Evolutionary conservation across 129 eudicot species (phyloP).

Genomic region (Saposhnikovia divaricata): DNA sequence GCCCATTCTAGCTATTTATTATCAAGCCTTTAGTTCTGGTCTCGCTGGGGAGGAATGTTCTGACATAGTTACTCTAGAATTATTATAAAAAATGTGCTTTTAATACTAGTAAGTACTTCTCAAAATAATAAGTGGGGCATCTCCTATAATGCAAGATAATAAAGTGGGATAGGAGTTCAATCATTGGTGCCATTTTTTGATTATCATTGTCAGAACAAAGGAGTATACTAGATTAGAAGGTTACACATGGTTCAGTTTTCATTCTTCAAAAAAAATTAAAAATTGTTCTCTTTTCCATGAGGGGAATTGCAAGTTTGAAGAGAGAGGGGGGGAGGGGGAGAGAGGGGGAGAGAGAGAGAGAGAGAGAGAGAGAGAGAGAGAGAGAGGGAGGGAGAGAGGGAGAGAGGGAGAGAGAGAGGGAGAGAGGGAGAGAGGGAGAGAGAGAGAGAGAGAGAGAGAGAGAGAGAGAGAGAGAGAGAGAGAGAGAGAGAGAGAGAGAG

Average conservation of each 20-base stretch:
- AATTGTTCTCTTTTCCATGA: background rate
- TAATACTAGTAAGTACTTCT: background rate
- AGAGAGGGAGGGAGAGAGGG: no score
- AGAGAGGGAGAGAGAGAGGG: no score
- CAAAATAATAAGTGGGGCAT: background rate
- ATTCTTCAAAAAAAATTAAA: background rate
- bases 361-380: no score
- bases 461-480: no score
- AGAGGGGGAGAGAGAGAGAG: no score
- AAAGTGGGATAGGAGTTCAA: background rate
- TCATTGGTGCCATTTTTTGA: background rate
- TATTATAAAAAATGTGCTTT: background rate
- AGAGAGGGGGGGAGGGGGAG: no score
- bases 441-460: no score
- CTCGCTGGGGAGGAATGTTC: background rate
- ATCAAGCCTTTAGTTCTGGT: background rate
- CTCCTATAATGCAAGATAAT: background rate
- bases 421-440: no score
- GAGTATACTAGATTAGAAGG: background rate
- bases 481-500: no score
- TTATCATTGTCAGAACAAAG: background rate
- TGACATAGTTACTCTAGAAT: background rate
- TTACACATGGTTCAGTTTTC: background rate
- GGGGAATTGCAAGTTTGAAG: no score
- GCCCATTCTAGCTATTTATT: background rate